Evolutionary conservation across 2,329 filamentous ascomycete genomes (phyloP), one percentile per base, ranked within the genome.

Genomic region (Hypoxylon sp.): DNA sequence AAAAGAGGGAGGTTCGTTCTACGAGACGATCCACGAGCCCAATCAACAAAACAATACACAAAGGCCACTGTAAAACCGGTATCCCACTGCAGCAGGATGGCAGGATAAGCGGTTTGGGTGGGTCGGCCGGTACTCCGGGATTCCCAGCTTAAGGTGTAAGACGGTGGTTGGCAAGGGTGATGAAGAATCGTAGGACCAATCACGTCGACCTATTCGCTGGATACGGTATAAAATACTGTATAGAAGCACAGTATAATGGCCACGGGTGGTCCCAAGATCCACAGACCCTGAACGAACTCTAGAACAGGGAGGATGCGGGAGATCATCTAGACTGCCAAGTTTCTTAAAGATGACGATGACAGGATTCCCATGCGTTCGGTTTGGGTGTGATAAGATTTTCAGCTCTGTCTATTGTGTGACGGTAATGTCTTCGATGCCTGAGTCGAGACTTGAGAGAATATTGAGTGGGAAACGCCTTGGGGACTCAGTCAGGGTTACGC

Each of bases 171-270:
- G 68, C 62, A 68, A 61, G 68, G 65, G 61, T 68, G 53, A 65
- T 47, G 59, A 56, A n/a, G 8, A 57, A 48, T 32, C 42, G 47
- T 31, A 57, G 27, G 13, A 29, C 68, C 68, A 68, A 68, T 68
- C 68, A 70, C 42, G 47, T 65, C 44, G 21, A 50, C 52, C 17
- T 51, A 56, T 62, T 24, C 57, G 48, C 68, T 56, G 7, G 32
- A 68, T 70, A 70, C 68, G 68, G 68, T 69, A 70, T 62, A 65
- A 56, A 32, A 19, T 47, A 67, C 52, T 64, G 56, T 69, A 61
- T 35, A 42, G 13, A 58, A 42, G n/a, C 62, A 66, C 67, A 55
- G 67, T 69, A 52, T 42, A 67, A 54, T 46, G 24, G 13, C n/a
- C 29, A 60, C 46, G 24, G 24, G 24, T 24, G 24, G 24, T 50